Percentiles rank a stretch among this genome's conserved stretches.
These are phyloP conservation scores for Annulohypoxylon bovei DNA, from an alignment of 495 filamentous ascomycete species.

Conservation along the genomic window DNA sequence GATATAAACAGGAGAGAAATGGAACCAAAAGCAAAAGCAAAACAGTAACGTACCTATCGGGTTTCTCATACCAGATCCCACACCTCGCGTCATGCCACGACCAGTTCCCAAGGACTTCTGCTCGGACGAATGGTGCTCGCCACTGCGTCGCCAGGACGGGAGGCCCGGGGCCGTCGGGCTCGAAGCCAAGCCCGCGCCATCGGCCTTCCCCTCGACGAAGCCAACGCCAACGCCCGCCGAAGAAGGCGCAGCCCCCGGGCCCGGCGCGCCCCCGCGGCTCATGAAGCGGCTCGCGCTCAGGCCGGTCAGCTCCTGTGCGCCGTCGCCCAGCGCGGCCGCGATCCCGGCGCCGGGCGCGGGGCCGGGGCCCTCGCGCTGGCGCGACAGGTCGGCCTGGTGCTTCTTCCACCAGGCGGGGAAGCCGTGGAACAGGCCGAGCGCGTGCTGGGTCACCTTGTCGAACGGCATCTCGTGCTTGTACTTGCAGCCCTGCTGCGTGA, in stretches of 20 bases:
- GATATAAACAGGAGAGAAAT: background rate
- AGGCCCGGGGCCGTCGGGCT: conserved; percentile 1
- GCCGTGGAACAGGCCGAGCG: conserved; percentile 69
- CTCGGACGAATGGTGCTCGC: background rate
- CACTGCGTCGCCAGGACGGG: conserved; percentile 28
- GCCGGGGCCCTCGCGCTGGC: conserved; percentile 32
- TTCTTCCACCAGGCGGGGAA: conserved; percentile 63
- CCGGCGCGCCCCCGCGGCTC: conserved; percentile 4
- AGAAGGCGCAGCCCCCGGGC: background rate
- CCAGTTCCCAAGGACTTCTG: conserved; percentile 18
- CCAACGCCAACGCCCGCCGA: background rate
- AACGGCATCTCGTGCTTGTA: conserved; percentile 89
- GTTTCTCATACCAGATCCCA: conserved; percentile 4
- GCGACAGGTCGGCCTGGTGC: conserved; percentile 55
- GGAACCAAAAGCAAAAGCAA: background rate
- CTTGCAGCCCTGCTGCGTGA: conserved; percentile 82
- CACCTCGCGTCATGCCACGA: conserved; percentile 4
- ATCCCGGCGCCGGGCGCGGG: background rate
- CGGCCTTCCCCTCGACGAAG: background rate
- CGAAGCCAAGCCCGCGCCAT: background rate
- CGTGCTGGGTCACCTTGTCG: conserved; percentile 65
- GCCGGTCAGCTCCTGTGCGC: background rate
- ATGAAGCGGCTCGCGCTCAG: background rate
- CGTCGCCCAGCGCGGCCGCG: background rate
- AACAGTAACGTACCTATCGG: conserved; percentile 3